Evolutionary conservation across 257 asterid species (phyloP), one percentile per base, ranked within the genome.

Genomic region (Solanum sitiens): DNA sequence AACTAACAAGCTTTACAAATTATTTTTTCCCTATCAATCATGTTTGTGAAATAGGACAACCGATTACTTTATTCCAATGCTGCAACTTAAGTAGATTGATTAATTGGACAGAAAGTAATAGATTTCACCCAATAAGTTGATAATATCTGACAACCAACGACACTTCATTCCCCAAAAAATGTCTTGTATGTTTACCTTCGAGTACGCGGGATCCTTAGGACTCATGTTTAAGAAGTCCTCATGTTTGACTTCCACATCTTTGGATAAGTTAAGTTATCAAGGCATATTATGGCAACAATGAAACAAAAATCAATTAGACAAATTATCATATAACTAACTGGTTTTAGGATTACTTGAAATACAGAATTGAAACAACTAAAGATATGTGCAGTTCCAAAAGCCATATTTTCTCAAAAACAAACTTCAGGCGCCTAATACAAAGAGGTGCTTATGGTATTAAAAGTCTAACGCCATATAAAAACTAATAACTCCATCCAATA

Each of bases 141-240:
- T 79, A 14, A 45, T 16, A 27, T 80, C 42, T 80, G 32, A 16
- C 85, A 80, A 47, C 4, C 42, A 47, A 79, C 25, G 25, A 27
- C 27, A 1, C 27, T n/a, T 47, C 85, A 79, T 8, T 45, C 42
- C 25, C 83, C 25, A 14, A 8, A 45, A 27, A 80, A 80, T 80
- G 20, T 18, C 18, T 47, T 20, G 20, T n/a, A 18, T 80, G 70
- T 47, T 74, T 89, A 95, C 99, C 98, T 94, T 94, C 12, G 97
- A 92, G 91, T 90, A 94, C 40, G 93, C 87, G 83, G 94, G 95
- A 89, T 92, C 93, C 7, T 91, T 88, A n/a, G 98, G 95, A 87
- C 93, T 89, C 67, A 96, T 89, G 86, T 92, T 93, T 82, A 96
- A 92, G 94, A 97, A 97, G 91, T 96, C 99, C 16, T 59, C 94